Evolutionary conservation across 768 basidiomycete genomes (phyloP), one percentile per base, ranked within the genome.

Genomic region (Mycena galopus): DNA sequence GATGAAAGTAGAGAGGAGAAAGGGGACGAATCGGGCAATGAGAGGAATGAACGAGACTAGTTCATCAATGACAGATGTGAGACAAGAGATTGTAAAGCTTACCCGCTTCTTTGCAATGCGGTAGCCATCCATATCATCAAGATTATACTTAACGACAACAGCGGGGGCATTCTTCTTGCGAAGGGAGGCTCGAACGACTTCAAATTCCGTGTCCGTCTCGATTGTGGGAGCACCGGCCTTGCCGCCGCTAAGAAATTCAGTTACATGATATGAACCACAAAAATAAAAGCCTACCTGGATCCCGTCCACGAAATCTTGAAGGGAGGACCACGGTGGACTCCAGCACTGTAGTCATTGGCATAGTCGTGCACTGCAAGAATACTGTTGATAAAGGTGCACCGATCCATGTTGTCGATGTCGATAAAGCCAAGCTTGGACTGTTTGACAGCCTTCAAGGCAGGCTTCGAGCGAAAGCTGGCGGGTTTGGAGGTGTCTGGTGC

Each of bases 291-390:
- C 9, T 64, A 79, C 78, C 27, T 72, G 8, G 70, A 69, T 21
- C 74, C 78, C 19, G 58, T 73, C 77, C 76, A 80, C 32, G 65
- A 78, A 1, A 79, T 33, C 61, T 74, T 75, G 73, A 79, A 77
- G 19, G 67, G 65, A 16, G 78, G 79, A 1, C 79, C 78, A 8
- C 42, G 35, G 14, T 37, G 6, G 35, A 37, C 35, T 37, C 35
- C 35, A 21, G 74, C 72, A 37, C 65, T 72, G 58, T 67, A 80
- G 25, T 72, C 55, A 30, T 73, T 69, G 33, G 25, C 44, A 30
- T 25, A 47, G 23, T 21, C 32, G 33, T 63, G 61, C 4, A 33
- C 33, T 1, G 2, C 32, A 17, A 63, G 44, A 11, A 42, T 25
- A 10, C 27, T 3, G 14, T 47, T 21, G 47, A 50, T 33, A 11